Evolutionary conservation across 2,329 filamentous ascomycete genomes (phyloP).

Genomic region (Epichloe hybrida): DNA sequence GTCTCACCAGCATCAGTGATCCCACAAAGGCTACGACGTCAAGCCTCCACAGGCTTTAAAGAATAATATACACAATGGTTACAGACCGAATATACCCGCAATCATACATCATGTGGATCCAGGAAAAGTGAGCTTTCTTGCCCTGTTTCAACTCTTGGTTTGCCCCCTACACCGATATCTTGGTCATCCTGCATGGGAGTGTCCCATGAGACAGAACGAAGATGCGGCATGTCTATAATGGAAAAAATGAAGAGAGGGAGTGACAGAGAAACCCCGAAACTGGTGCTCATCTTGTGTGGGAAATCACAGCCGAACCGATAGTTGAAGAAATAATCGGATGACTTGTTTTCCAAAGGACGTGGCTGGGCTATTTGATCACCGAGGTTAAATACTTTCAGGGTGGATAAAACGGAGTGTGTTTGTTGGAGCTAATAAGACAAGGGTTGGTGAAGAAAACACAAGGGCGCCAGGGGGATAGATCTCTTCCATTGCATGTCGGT

Average conservation of each 20-base stretch:
- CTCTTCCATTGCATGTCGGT: neutral
- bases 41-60: neutral
- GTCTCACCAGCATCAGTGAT: neutral
- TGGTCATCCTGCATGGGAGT: neutral
- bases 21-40: neutral
- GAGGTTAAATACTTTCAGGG: neutral
- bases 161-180: neutral
- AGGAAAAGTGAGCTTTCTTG: neutral
- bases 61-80: constrained; percentile 1
- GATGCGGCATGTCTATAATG: neutral
- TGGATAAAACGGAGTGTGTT: neutral
- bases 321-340: neutral
- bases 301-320: neutral
- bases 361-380: neutral
- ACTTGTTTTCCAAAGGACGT: neutral
- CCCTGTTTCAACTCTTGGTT: neutral
- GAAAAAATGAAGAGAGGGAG: neutral
- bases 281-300: neutral
- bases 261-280: neutral
- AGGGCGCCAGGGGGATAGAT: neutral
- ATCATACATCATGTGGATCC: constrained; percentile 2
- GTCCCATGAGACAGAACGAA: neutral
- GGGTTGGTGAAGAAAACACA: neutral
- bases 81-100: neutral
- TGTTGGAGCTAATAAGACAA: neutral